Base-by-base conservation (phyloP, 2,329 filamentous ascomycete species). In the Monosporascus sp. region DNA sequence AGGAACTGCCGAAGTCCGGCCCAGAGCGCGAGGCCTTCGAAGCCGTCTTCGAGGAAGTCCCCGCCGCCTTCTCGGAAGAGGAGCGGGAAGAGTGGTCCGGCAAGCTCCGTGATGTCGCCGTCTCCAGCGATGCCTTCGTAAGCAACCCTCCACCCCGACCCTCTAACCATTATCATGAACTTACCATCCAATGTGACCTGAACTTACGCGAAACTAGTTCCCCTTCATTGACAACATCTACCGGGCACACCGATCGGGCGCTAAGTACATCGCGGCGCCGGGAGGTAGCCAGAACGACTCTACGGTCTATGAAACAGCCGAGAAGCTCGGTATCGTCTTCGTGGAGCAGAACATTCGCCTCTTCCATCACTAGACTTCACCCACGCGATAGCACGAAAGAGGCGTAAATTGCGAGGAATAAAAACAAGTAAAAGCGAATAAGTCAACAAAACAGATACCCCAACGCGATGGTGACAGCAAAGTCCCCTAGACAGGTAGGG, bases 211-310 rank as follows among this genome's bases (percentile, higher is more conserved):
- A 2, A 4, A 44, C 7, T 54, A 90, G 89, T 99, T 99, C 84
- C 94, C 94, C 61, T 99, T 99, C 75, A 90, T 90, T 66, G 94
- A 99, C 79, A 99, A 99, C 66, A 88, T 99, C 60, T 97, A 95
- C 83, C 85, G 94, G 61, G 89, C 91, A 49, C 85, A 84, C 57
- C 83, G 90, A 65, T 96, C 90, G 22, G 94, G 94, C 48, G 91
- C 84, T 68, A 97, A 96, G 78, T 99, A 96, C 77, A 90, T 97
- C 65, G 93, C 94, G 51, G 93, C 93, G 39, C 94, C 94, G 9
- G 88, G 84, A 49, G 94, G 94, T 53, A 96, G 88, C 72, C 89
- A 94, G 72, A 94, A 94, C 68, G 90, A 94, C 69, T 72, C 78
- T 53, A 81, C 85, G 48, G 90, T 94, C 46, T 89, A 96, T 63